Evolutionary conservation across 306 rosid species (phyloP), one percentile per base, ranked within the genome.

Genomic region (Cucurbita maxima): DNA sequence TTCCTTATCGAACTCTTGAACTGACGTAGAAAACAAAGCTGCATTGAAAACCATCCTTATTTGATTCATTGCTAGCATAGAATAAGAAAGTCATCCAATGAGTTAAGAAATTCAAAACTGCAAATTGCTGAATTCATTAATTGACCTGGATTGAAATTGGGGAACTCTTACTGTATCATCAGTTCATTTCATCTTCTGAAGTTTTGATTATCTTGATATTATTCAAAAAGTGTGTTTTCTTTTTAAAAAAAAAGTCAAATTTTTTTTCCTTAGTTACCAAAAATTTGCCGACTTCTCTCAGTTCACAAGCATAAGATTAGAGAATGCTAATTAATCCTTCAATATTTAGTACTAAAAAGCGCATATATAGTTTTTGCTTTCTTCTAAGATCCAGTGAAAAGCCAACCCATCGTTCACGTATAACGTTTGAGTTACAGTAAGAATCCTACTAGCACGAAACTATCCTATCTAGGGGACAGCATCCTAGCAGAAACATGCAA

Each of bases 11-110:
- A 90, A 77, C 91, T 94, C 83, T 82, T 85, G 81, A 94, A 94
- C 73, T 94, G 97, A 45, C 94, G 89, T 36, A 94, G 83, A 75
- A 94, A 94, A 82, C 97, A 90, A 58, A 94, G 94, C 98, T 94
- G 95, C 94, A 84, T 72, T 58, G 45, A 40, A 80, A 62, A 81
- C 62, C 59, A 79, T 9, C 84, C 73, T 67, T 20, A 20, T 19
- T 19, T 61, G 68, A n/a, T 25, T 12, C 41, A 22, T 12, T 45
- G 37, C 22, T 19, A 67, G 9, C 13, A 67, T 45, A 45, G 18
- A 20, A 22, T 43, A 45, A 67, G 19, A 20, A 67, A 20, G 55
- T 22, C 73, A 45, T 67, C 55, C 73, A 45, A 67, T 12, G 20
- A 20, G 55, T 67, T 12, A 12, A 12, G 15, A 43, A 45, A 19